phyloP scores from a whole-genome alignment of 495 filamentous ascomycete genomes.

The Emericellopsis terricola region DNA sequence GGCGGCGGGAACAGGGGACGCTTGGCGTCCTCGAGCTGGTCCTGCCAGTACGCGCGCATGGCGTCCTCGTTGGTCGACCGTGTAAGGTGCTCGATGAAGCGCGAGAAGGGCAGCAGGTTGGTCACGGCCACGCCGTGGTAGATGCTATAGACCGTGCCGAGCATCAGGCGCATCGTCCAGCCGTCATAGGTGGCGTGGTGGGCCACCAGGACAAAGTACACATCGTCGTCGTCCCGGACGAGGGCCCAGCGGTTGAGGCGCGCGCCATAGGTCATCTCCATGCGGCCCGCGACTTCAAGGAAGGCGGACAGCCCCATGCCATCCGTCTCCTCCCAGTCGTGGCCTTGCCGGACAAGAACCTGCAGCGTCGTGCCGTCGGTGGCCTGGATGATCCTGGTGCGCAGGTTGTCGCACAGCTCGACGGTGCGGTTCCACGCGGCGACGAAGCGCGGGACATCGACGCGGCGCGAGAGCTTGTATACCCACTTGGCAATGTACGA shows the following conservation, averaged over 20 bases:
- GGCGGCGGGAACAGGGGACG: background rate
- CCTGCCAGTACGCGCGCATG: background rate
- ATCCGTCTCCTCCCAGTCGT: too few species aligned
- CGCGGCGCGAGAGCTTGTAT: conserved; percentile 17
- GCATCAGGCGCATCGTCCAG: background rate
- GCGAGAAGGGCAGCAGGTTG: background rate
- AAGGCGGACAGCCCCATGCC: too few species aligned
- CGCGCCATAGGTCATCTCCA: conserved; percentile 3
- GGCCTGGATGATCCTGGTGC: conserved; percentile 25
- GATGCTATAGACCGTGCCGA: conserved; percentile 3
- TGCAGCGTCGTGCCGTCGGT: conserved; percentile 7
- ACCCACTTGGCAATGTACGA: conserved; percentile 24
- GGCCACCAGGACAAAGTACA: conserved; percentile 30
- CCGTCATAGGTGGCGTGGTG: too few species aligned
- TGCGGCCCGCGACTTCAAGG: background rate
- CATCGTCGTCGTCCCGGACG: conserved; percentile 3
- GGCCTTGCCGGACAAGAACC: conserved; percentile 6
- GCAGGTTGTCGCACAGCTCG: conserved; percentile 39
- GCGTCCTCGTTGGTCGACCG: background rate
- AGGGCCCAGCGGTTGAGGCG: conserved; percentile 10
- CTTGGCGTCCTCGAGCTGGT: background rate
- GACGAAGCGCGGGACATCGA: conserved; percentile 24
- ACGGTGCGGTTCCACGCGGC: conserved; percentile 33
- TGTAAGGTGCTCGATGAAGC: background rate
- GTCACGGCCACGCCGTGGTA: background rate